phyloP scores from a whole-genome alignment of 2,329 filamentous ascomycete species.

The Xenoacremonium recifei region DNA sequence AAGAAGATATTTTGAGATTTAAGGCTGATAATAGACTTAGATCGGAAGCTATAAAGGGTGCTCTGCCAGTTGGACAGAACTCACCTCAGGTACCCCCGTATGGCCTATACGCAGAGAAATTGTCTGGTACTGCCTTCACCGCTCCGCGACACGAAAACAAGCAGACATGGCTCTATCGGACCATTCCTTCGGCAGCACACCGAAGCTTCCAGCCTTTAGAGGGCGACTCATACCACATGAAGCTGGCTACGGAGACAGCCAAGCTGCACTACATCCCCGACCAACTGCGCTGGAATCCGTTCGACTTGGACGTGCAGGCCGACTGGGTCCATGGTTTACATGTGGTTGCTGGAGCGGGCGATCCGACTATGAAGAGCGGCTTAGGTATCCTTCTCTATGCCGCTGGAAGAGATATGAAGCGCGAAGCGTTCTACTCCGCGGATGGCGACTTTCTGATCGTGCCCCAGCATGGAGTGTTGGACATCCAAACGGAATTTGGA shows the following conservation, averaged over 20 bases:
- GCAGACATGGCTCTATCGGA: constrained; percentile 71
- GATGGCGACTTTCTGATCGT: constrained; percentile 79
- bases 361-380: constrained; percentile 75
- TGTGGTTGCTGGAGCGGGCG: constrained; percentile 75
- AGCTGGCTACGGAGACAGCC: too few relatives aligned
- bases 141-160: constrained; percentile 67
- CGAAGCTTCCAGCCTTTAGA: too few relatives aligned
- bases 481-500: constrained; percentile 77
- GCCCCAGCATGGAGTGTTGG: constrained; percentile 69
- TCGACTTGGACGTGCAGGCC: constrained; percentile 63
- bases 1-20: not conserved
- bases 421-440: constrained; percentile 78
- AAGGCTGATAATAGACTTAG: constrained; percentile 41
- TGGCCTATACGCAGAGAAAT: constrained; percentile 80
- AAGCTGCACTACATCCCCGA: constrained; percentile 61
- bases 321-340: constrained; percentile 61
- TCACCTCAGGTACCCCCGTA: constrained; percentile 77
- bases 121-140: constrained; percentile 71
- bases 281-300: constrained; percentile 80
- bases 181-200: constrained; percentile 65
- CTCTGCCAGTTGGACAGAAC: constrained; percentile 74
- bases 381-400: constrained; percentile 80
- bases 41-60: constrained; percentile 75
- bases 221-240: too few relatives aligned
- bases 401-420: constrained; percentile 74